Evolutionary conservation across 148 eudicot genomes (phyloP).

Genomic region (Vaccinium corymbosum): DNA sequence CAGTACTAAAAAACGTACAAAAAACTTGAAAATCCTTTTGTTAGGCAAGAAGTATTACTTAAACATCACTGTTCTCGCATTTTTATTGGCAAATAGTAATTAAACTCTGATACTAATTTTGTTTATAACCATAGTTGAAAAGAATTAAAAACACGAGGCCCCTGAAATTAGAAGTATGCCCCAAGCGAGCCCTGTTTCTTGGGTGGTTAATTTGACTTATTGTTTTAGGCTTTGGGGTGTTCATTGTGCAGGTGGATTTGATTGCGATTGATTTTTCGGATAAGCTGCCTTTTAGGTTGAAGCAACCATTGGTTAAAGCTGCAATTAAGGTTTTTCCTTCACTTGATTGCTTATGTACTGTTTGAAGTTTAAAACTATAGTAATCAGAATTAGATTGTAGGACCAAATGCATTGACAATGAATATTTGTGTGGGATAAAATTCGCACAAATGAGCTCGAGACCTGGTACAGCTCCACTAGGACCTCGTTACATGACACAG

Average conservation of each 20-base stretch:
- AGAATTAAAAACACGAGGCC: too few species aligned
- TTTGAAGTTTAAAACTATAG: background rate
- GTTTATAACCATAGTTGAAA: too few species aligned
- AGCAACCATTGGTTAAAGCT: slow-evolving; percentile 64
- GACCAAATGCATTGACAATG: background rate
- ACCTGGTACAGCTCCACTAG: background rate
- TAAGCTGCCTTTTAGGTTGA: slow-evolving; percentile 77
- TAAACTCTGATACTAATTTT: too few species aligned
- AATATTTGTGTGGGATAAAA: background rate
- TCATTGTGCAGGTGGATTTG: slow-evolving; percentile 56
- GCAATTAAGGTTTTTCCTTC: slow-evolving; percentile 63
- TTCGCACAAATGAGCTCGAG: background rate
- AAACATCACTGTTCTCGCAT: too few species aligned
- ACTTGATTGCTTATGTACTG: background rate
- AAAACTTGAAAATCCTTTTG: too few species aligned
- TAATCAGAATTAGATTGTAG: background rate
- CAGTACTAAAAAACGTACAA: too few species aligned
- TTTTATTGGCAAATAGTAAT: too few species aligned
- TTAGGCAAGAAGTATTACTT: too few species aligned
- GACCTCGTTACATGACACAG: background rate
- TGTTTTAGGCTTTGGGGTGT: background rate
- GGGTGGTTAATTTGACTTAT: background rate
- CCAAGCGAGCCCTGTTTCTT: background rate
- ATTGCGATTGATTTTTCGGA: slow-evolving; percentile 83
- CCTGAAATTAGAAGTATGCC: too few species aligned